These are phyloP conservation scores for Oryza meyeriana DNA, from an alignment of 176 grass and related monocot genomes.

Conservation along the genomic window DNA sequence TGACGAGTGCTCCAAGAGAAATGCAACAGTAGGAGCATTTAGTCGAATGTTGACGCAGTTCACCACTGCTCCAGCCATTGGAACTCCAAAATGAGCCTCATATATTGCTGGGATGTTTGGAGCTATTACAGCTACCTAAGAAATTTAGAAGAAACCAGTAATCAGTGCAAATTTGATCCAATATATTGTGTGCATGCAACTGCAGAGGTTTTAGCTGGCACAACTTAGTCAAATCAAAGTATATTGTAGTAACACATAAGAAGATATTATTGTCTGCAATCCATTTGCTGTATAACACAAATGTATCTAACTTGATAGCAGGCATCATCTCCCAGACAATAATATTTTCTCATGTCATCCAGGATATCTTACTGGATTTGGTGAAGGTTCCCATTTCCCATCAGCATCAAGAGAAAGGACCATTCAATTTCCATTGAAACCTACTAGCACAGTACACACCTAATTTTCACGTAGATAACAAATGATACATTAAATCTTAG, in stretches of 20 bases:
- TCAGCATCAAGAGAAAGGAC: too few relatives aligned
- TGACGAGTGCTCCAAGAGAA: constrained; percentile 73
- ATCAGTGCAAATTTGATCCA: constrained; percentile 23
- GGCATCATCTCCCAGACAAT: too few relatives aligned
- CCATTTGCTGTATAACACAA: not conserved
- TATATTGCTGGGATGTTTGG: constrained; percentile 92
- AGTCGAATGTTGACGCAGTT: constrained; percentile 79
- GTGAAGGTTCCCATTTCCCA: too few relatives aligned
- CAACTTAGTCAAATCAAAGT: constrained; percentile 2
- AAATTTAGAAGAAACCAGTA: constrained; percentile 8
- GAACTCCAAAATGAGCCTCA: constrained; percentile 94
- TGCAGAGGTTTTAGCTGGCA: not conserved
- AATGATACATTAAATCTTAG: not conserved
- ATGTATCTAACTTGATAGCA: not conserved
- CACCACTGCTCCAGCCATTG: constrained; percentile 88
- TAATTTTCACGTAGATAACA: not conserved
- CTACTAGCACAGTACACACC: not conserved
- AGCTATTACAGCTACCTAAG: constrained; percentile 85
- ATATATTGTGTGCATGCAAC: not conserved
- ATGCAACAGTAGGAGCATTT: constrained; percentile 73
- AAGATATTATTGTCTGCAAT: not conserved
- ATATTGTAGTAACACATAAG: not conserved
- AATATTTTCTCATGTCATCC: not conserved
- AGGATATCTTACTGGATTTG: too few relatives aligned
- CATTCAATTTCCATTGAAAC: too few relatives aligned